phyloP scores from a whole-genome alignment of 345 rosid genomes.

The Citrus hindsii region DNA sequence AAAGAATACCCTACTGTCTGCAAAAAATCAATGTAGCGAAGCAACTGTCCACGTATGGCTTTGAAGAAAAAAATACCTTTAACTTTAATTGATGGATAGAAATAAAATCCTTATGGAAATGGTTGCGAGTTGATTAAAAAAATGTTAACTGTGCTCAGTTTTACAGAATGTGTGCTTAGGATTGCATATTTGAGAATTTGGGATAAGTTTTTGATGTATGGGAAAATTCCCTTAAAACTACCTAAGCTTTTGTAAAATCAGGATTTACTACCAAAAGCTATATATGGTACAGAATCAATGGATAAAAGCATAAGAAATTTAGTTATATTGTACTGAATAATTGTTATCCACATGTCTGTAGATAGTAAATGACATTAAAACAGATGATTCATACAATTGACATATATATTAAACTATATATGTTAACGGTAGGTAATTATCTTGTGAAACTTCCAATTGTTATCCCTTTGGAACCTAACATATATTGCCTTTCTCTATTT shows the following conservation, averaged over 20 bases:
- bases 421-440: not conserved
- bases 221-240: not conserved
- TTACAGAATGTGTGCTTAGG: not conserved
- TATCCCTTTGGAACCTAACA: not conserved
- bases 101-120: no score
- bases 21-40: no score
- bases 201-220: no score
- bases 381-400: not conserved
- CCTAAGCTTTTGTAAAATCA: not conserved
- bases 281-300: not conserved
- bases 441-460: no score
- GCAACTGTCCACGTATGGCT: no score
- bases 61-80: no score
- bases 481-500: not conserved
- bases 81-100: no score
- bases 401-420: no score
- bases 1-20: no score
- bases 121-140: no score
- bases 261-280: not conserved
- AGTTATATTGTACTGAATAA: not conserved
- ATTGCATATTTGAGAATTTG: no score
- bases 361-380: not conserved
- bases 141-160: not conserved
- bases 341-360: not conserved
- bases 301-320: not conserved